phyloP scores from a whole-genome alignment of 208 protist species.

The Leishmania tropica region DNA sequence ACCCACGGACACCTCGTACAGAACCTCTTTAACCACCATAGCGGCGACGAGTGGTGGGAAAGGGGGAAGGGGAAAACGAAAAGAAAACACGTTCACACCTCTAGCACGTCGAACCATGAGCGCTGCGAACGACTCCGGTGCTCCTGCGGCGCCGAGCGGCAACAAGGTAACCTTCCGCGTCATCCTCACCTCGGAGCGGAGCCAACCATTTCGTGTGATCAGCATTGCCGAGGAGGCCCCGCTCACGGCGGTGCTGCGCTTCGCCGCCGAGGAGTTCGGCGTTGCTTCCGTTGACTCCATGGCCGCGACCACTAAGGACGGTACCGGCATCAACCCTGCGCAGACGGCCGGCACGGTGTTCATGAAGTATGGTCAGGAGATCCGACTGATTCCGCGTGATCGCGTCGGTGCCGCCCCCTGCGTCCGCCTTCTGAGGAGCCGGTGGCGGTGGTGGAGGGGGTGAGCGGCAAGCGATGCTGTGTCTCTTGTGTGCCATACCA shows the following conservation, averaged over 20 bases:
- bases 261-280: constrained; percentile 94
- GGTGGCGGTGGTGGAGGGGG: neutral
- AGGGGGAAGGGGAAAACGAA: too few relatives aligned
- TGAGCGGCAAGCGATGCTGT: too few relatives aligned
- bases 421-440: neutral
- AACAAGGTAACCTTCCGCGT: constrained; percentile 83
- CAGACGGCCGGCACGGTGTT: constrained; percentile 94
- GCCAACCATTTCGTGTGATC: constrained; percentile 84
- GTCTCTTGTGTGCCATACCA: neutral
- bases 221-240: constrained; percentile 95
- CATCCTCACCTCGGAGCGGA: constrained; percentile 84
- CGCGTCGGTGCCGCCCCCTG: constrained; percentile 65
- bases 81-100: too few relatives aligned
- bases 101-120: neutral
- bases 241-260: constrained; percentile 96
- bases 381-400: constrained; percentile 95
- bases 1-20: too few relatives aligned
- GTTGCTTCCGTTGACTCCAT: constrained; percentile 81
- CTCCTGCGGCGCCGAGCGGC: constrained; percentile 30
- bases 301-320: constrained; percentile 91
- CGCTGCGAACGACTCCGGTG: neutral
- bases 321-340: constrained; percentile 95
- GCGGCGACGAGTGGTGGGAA: too few relatives aligned
- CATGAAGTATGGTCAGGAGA: constrained; percentile 95
- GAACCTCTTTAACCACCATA: too few relatives aligned